Conservation (phyloP, 768 basidiomycete species). For the Boletus rubroflammeus region DNA sequence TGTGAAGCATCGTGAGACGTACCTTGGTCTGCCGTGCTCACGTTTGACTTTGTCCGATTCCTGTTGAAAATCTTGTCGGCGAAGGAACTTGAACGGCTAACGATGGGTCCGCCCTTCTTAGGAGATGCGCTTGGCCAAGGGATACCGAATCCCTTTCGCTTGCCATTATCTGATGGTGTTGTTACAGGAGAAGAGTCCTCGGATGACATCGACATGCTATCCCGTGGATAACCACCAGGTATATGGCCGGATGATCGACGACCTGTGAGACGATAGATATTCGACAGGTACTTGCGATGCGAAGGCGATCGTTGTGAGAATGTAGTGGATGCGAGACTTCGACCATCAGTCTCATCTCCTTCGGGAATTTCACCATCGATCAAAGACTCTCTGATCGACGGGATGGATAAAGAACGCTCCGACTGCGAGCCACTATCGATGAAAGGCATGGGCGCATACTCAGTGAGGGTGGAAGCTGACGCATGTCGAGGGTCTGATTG, state of each 20-base stretch:
- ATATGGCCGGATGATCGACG: slow-evolving; percentile 38
- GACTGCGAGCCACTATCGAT: slow-evolving; percentile 23
- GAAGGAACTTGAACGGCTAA: slow-evolving; percentile 54
- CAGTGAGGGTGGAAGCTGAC: slow-evolving; percentile 23
- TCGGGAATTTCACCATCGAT: slow-evolving; percentile 22
- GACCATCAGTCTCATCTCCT: slow-evolving; percentile 28
- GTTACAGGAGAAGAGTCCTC: slow-evolving; percentile 63
- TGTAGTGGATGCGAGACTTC: slow-evolving; percentile 35
- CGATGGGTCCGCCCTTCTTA: slow-evolving; percentile 43
- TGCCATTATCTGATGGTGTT: slow-evolving; percentile 51
- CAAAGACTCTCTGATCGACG: slow-evolving; percentile 29
- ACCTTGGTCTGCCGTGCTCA: slow-evolving; percentile 46
- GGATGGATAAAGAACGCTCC: slow-evolving; percentile 28
- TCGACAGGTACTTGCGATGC: slow-evolving; percentile 44
- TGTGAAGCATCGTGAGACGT: slow-evolving; percentile 18
- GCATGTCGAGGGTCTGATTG: slow-evolving; percentile 16
- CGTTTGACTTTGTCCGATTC: slow-evolving; percentile 50
- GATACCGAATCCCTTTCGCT: slow-evolving; percentile 32
- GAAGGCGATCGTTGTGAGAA: slow-evolving; percentile 51
- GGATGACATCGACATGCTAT: slow-evolving; percentile 64
- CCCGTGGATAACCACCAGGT: slow-evolving; percentile 44
- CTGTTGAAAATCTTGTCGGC: slow-evolving; percentile 58
- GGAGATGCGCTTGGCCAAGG: slow-evolving; percentile 49
- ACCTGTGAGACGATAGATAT: slow-evolving; percentile 44
- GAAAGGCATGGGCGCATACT: slow-evolving; percentile 13